Percentiles rank a stretch among this genome's conserved stretches.
Evolutionary conservation across 2,329 filamentous ascomycete genomes (phyloP).

Genomic region (Parascedosporium putredinis): DNA sequence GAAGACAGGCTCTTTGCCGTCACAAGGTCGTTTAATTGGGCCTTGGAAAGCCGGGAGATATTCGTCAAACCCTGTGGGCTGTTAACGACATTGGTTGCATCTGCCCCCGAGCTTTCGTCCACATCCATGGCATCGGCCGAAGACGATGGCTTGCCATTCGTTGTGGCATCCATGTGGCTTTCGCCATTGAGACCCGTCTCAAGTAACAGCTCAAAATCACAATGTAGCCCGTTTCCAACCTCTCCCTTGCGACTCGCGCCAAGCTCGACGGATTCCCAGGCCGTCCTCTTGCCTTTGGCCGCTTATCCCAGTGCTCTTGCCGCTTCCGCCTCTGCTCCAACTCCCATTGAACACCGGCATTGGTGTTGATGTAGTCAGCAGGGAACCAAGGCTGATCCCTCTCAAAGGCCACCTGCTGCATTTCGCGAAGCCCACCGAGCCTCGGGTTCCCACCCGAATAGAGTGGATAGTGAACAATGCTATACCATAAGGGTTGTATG

Average conservation of each 20-base stretch:
- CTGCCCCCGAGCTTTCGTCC: conserved; percentile 10
- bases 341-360: conserved; percentile 72
- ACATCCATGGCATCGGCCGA: conserved; percentile 10
- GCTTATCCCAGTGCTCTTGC: conserved; percentile 25
- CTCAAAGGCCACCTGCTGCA: conserved; percentile 74
- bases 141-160: not conserved
- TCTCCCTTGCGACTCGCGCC: conserved; percentile 70
- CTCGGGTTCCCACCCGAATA: conserved; percentile 70
- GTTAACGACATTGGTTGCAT: not conserved
- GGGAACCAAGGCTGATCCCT: conserved; percentile 73
- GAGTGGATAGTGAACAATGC: conserved; percentile 70
- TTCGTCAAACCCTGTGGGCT: conserved; percentile 1
- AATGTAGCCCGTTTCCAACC: conserved; percentile 69
- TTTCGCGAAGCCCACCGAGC: conserved; percentile 73
- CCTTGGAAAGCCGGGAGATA: not conserved
- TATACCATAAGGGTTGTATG: conserved; percentile 76
- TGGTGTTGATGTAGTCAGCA: conserved; percentile 69
- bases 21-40: conserved; percentile 9
- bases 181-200: no score
- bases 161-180: no score
- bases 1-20: conserved; percentile 11
- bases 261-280: conserved; percentile 65
- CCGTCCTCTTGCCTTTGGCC: conserved; percentile 70
- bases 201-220: conserved; percentile 70
- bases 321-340: conserved; percentile 49